Evolutionary conservation across 75 land plant genomes (phyloP).

Genomic region (Cupressus sempervirens): DNA sequence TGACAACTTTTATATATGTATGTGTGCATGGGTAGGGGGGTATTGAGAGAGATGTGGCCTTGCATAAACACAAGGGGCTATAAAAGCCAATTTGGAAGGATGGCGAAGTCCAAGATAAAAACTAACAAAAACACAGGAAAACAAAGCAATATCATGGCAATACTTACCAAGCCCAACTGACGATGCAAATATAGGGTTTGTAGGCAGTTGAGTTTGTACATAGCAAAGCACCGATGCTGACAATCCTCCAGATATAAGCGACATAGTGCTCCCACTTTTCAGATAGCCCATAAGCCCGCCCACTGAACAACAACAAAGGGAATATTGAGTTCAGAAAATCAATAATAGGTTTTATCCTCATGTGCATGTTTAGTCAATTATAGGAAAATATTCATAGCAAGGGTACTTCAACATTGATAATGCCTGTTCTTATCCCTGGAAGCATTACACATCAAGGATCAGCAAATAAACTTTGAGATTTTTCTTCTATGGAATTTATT

Average conservation of each 20-base stretch:
- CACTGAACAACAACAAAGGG: conserved; percentile 29
- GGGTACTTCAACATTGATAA: background rate
- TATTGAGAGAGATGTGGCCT: no score
- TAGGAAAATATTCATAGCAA: background rate
- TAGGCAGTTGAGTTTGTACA: conserved; percentile 66
- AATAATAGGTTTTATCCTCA: background rate
- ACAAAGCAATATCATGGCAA: background rate
- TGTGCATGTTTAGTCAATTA: background rate
- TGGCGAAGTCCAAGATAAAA: background rate
- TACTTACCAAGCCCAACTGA: conserved; percentile 70
- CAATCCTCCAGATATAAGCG: conserved; percentile 62
- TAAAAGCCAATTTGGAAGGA: background rate
- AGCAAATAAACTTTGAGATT: background rate
- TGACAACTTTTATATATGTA: background rate
- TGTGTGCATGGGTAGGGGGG: no score
- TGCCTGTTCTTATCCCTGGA: background rate
- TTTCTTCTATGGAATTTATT: background rate
- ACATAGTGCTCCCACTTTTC: conserved; percentile 72
- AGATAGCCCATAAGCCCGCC: conserved; percentile 81
- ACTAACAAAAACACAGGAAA: no score
- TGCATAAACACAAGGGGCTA: no score
- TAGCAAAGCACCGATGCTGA: conserved; percentile 59
- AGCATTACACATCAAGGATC: background rate
- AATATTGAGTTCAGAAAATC: background rate
- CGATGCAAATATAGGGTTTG: conserved; percentile 60